Evolutionary conservation across 2,329 filamentous ascomycete genomes (phyloP).

Genomic region (Rutstroemia sp.): DNA sequence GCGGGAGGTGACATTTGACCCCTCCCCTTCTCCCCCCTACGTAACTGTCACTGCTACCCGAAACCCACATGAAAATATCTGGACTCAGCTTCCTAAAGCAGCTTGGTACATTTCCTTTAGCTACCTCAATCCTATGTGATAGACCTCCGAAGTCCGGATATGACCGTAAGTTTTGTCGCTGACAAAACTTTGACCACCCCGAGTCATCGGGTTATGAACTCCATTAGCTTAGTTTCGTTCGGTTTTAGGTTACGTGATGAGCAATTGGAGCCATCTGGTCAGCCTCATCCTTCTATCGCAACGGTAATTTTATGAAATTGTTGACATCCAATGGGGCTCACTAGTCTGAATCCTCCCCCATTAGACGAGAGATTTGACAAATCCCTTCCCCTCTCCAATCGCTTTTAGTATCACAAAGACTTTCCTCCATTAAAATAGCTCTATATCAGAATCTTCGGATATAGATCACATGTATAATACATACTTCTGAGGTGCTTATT

Average conservation of each 20-base stretch:
- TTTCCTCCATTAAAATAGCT: neutral
- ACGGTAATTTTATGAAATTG: neutral
- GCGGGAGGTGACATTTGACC: neutral
- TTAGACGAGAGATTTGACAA: neutral
- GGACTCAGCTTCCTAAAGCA: neutral
- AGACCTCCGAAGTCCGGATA: neutral
- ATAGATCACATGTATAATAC: neutral
- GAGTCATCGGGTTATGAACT: neutral
- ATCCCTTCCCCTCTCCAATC: neutral
- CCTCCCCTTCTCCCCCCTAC: neutral
- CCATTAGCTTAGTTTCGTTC: neutral
- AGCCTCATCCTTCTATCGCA: neutral
- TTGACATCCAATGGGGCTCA: neutral
- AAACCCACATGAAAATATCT: neutral
- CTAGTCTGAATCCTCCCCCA: neutral
- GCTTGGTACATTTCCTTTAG: neutral
- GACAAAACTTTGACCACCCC: neutral
- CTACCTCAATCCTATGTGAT: neutral
- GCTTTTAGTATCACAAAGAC: neutral
- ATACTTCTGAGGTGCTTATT: neutral
- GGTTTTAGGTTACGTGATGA: neutral
- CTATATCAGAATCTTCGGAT: neutral
- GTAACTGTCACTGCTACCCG: neutral
- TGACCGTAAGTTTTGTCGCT: neutral
- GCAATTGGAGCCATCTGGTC: constrained; percentile 7